Conservation (phyloP, 1,284 basidiomycete genomes). For the Trichosporon sp. region DNA sequence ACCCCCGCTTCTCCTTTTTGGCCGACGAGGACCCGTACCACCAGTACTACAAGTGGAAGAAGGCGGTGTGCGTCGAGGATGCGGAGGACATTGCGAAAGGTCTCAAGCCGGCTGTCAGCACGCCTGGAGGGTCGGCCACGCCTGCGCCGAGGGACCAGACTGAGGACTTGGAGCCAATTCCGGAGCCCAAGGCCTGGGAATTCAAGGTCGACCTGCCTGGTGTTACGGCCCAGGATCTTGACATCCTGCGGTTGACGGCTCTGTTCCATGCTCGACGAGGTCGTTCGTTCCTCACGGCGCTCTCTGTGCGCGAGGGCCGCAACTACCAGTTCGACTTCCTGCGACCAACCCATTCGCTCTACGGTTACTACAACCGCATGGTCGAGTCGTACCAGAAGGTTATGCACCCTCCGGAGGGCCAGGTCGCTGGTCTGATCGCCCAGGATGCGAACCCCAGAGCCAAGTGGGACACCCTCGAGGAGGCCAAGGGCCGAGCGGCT, state of each 20-base stretch:
- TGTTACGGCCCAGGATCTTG: constrained; percentile 86
- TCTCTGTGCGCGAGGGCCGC: constrained; percentile 82
- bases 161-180: constrained; percentile 53
- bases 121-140: constrained; percentile 12
- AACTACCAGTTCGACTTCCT: constrained; percentile 99
- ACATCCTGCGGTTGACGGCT: constrained; percentile 86
- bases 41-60: constrained; percentile 88
- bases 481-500: constrained; percentile 71
- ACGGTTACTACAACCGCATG: constrained; percentile 92
- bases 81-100: constrained; percentile 58
- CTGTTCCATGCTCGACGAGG: constrained; percentile 92
- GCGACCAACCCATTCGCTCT: constrained; percentile 89
- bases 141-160: constrained; percentile 14
- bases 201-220: constrained; percentile 87
- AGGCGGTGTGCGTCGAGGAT: constrained; percentile 64
- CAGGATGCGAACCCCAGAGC: constrained; percentile 57
- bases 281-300: constrained; percentile 73
- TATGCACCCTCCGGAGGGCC: constrained; percentile 73
- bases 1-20: constrained; percentile 95
- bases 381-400: constrained; percentile 95
- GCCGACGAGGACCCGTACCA: constrained; percentile 89
- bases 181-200: constrained; percentile 73
- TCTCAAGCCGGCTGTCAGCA: constrained; percentile 14
- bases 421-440: constrained; percentile 63
- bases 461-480: constrained; percentile 72